These are phyloP conservation scores for Scheffersomyces cryptocercus DNA, from an alignment of 1,139 yeast species.

Conservation along the genomic window DNA sequence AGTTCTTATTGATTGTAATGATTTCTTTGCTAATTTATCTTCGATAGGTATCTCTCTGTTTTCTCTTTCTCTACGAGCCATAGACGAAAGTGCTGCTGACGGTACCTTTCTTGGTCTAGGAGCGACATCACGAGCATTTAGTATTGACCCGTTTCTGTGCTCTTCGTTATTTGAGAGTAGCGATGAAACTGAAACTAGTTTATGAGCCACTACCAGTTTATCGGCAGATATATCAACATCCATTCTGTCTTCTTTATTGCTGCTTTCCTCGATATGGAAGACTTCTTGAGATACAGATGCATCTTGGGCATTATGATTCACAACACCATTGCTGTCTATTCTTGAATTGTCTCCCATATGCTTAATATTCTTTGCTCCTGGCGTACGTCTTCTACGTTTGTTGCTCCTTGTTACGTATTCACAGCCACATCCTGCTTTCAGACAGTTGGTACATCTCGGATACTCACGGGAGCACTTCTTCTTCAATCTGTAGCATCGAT, in stretches of 20 bases:
- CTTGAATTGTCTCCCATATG: constrained; percentile 1
- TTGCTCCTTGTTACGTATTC: constrained; percentile 36
- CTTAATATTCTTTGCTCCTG: constrained; percentile 1
- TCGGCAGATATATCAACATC: background rate
- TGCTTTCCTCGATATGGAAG: constrained; percentile 2
- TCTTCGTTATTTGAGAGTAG: constrained; percentile 7
- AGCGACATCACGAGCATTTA: background rate
- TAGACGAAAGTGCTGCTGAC: constrained; percentile 8
- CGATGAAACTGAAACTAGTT: constrained; percentile 13
- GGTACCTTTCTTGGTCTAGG: constrained; percentile 4
- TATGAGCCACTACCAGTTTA: constrained; percentile 9
- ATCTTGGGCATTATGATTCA: constrained; percentile 2
- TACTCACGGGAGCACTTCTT: constrained; percentile 43
- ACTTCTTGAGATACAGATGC: constrained; percentile 3
- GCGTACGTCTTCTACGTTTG: constrained; percentile 21
- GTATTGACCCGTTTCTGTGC: too few relatives aligned
- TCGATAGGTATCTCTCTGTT: constrained; percentile 6
- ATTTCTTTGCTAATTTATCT: constrained; percentile 7
- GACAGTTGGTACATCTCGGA: constrained; percentile 41
- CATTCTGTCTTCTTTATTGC: background rate
- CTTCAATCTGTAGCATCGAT: constrained; percentile 44
- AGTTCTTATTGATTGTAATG: constrained; percentile 7
- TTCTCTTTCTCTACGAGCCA: constrained; percentile 9
- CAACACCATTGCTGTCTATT: constrained; percentile 5
- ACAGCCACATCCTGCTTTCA: constrained; percentile 36